Base-by-base conservation (phyloP, 31 red algal genomes). In the Asparagopsis taxiformis region DNA sequence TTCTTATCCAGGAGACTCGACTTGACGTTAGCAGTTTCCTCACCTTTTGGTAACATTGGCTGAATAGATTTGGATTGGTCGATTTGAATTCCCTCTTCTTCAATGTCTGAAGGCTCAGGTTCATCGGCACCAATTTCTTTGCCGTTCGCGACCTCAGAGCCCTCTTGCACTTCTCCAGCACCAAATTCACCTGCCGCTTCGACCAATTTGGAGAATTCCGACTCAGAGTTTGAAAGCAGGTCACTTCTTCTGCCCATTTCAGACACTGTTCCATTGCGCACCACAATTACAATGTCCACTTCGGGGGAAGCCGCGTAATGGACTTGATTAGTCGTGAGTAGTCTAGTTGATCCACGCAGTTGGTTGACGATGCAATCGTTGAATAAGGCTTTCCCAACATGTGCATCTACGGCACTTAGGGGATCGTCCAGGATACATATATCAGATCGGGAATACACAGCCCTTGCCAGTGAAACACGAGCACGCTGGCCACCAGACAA, bases 251-350 rank as follows among this genome's bases (percentile, higher is more conserved):
- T 66, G 21, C 80, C 90, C 20, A 57, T 52, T 65, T 87, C 90
- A 16, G 70, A 50, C 2, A 93, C 61, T 25, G 60, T 75, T 34
- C 90, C 80, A 56, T 82, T 68, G 51, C 71, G 65, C n/a, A 93
- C 80, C 2, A 93, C 90, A 13, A 81, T 69, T 19, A 92, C 60
- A 8, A 84, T 70, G 29, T 87, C 89, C 20, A 92, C 89, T 17
- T 82, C 68, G 13, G 70, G 72, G 13, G 89, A 70, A 22, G 78
- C 87, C 3, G 87, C 87, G 26, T 70, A 83, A 43, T 92, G 82
- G n/a, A 97, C 73, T 39, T 97, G 88, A 31, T 97, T 97, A 15
- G 85, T 97, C 0, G 84, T 68, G 9, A 97, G 75, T 34, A 97
- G 33, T 31, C 87, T 54, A 7, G 88, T 89, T 55, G 74, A 92